Percentiles rank a stretch among this genome's conserved stretches.
These are phyloP conservation scores for Malus hybrid DNA, from an alignment of 331 rosid genomes.

Conservation along the genomic window DNA sequence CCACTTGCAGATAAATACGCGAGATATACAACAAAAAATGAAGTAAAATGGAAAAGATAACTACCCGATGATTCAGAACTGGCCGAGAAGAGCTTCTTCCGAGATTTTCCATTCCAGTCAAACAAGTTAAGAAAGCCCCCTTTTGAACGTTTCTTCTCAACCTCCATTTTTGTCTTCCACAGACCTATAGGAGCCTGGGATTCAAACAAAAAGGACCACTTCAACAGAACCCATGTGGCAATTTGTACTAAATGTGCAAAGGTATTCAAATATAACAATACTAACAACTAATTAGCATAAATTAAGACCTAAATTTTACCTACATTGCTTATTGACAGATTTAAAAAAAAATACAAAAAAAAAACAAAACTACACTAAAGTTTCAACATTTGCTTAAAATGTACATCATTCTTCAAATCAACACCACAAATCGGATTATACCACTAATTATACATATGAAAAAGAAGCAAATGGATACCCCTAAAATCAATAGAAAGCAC, in stretches of 20 bases:
- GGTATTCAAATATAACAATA: neutral
- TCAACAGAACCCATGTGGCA: slow-evolving; percentile 7
- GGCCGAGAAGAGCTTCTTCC: slow-evolving; percentile 51
- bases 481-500: neutral
- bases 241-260: slow-evolving; percentile 1
- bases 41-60: neutral
- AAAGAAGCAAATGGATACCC: neutral
- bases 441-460: neutral
- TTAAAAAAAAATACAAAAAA: neutral
- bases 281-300: neutral
- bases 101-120: slow-evolving; percentile 88
- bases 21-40: neutral
- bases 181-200: slow-evolving; percentile 7
- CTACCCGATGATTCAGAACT: slow-evolving; percentile 48
- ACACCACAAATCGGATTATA: neutral
- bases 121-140: slow-evolving; percentile 81
- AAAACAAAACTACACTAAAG: neutral
- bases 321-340: slow-evolving; percentile 4
- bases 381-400: neutral
- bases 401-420: neutral
- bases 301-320: neutral
- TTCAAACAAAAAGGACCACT: neutral
- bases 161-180: slow-evolving; percentile 40
- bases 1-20: neutral
- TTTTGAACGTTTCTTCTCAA: slow-evolving; percentile 73